Conservation (phyloP, 805 yeast species). For the Metschnikowia lochheadii region DNA sequence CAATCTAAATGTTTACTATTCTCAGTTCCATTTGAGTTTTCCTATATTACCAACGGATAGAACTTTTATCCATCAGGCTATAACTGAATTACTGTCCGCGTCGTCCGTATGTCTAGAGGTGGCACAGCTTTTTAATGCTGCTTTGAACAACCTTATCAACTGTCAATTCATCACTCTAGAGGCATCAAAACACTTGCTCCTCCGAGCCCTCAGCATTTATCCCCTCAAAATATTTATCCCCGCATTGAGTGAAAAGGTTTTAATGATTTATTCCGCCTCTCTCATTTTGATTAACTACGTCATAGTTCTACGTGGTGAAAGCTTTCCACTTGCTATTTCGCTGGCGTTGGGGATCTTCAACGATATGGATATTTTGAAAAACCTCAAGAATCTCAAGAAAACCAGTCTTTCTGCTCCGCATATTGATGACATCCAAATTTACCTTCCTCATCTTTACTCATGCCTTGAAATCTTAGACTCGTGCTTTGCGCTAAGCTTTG, state of each 20-base stretch:
- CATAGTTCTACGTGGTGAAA: slow-evolving; percentile 55
- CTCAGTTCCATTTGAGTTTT: slow-evolving; percentile 40
- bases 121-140: slow-evolving; percentile 38
- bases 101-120: slow-evolving; percentile 29
- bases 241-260: slow-evolving; percentile 20
- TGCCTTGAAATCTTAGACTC: slow-evolving; percentile 46
- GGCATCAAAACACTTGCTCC: slow-evolving; percentile 33
- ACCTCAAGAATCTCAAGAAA: slow-evolving; percentile 18
- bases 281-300: slow-evolving; percentile 48
- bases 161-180: slow-evolving; percentile 29
- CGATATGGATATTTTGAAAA: slow-evolving; percentile 51
- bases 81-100: slow-evolving; percentile 9
- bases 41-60: slow-evolving; percentile 43
- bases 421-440: slow-evolving; percentile 12
- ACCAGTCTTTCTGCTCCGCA: not conserved
- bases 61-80: slow-evolving; percentile 16
- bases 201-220: slow-evolving; percentile 32
- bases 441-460: slow-evolving; percentile 43
- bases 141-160: slow-evolving; percentile 38
- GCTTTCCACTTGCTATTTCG: slow-evolving; percentile 54
- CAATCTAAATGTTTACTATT: slow-evolving; percentile 33
- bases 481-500: slow-evolving; percentile 50
- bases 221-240: slow-evolving; percentile 22
- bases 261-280: slow-evolving; percentile 27
- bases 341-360: slow-evolving; percentile 29